phyloP scores from a whole-genome alignment of 306 rosid species.

The Echinosophora koreensis region DNA sequence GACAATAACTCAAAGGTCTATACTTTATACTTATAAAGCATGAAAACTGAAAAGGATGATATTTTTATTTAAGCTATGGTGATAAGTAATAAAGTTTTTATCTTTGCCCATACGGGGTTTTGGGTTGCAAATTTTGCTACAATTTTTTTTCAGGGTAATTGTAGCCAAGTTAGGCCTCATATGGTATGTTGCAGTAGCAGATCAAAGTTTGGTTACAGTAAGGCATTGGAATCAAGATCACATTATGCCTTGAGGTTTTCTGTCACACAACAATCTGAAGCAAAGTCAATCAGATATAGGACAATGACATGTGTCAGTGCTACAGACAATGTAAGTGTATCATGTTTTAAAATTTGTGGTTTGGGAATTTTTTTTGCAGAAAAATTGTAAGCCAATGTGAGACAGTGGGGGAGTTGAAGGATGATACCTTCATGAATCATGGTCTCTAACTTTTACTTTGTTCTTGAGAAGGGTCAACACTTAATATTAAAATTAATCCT shows the following conservation, averaged over 20 bases:
- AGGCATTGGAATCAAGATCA: slow-evolving; percentile 51
- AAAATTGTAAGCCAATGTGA: background rate
- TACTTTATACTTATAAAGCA: background rate
- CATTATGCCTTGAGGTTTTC: slow-evolving; percentile 50
- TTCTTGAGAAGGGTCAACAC: slow-evolving; percentile 6
- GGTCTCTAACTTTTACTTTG: slow-evolving; percentile 3
- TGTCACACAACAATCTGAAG: slow-evolving; percentile 36
- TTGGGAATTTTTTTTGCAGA: slow-evolving; percentile 24
- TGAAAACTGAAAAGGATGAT: too few species aligned
- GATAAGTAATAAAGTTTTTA: too few species aligned
- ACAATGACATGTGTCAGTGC: slow-evolving; percentile 60
- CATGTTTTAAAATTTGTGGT: background rate
- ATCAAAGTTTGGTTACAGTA: slow-evolving; percentile 39
- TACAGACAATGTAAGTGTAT: slow-evolving; percentile 55
- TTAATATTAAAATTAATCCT: background rate
- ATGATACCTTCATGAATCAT: background rate
- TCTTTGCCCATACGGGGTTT: background rate
- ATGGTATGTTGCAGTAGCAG: slow-evolving; percentile 22
- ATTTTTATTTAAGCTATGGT: too few species aligned
- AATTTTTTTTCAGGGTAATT: slow-evolving; percentile 51
- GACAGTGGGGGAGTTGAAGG: slow-evolving; percentile 23
- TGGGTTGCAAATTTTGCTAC: background rate
- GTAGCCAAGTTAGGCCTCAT: slow-evolving; percentile 47
- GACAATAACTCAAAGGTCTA: background rate
- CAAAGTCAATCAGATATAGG: slow-evolving; percentile 47